Base-by-base conservation (phyloP, 495 filamentous ascomycete genomes). In the Daldinia bambusicola region DNA sequence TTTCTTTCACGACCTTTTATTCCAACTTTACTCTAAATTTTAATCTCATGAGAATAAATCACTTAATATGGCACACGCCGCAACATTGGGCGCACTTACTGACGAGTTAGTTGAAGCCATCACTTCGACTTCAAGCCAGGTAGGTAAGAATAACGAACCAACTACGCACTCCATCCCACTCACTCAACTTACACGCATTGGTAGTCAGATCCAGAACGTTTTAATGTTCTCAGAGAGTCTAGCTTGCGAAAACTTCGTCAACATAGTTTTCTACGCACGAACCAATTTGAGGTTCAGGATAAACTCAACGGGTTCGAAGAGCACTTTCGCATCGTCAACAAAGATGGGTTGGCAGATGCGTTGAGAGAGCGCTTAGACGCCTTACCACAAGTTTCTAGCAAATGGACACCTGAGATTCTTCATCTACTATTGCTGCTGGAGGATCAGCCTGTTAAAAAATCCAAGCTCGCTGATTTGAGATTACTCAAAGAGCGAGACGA, bases 211-310 rank as follows among this genome's bases (percentile, higher is more conserved):
- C 77, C 73, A 1, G 61, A 68, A 56, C 81, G 77, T 70, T 89
- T 87, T 80, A 81, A 84, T 68, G 71, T 77, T 5, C 78, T 80
- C 32, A 77, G 77, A 66, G 81, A 90, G 16, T 82, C 83, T n/a
- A 80, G 84, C 0, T 75, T 88, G 37, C 85, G 83, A 13, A 84
- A 77, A 41, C 77, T 94, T 40, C 83, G 85, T 60, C 79, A 88
- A 38, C 83, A 90, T 58, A 84, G 81, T 38, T 90, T 91, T 81
- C 83, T 82, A 20, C 89, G 93, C 37, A 93, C 90, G 0, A 95
- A 98, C 80, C 95, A 96, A 73, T 99, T 98, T 76, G 92, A 93
- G 34, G 89, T 97, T 12, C 80, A 87, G 26, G 85, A 86, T 16
- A 89, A 86, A 37, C 84, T 97, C 5, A 87, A 90, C 22, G 95